These are phyloP conservation scores for Rhytidiadelphus loreus DNA, from an alignment of 225 moss, liverwort and hornwort species.

Conservation along the genomic window DNA sequence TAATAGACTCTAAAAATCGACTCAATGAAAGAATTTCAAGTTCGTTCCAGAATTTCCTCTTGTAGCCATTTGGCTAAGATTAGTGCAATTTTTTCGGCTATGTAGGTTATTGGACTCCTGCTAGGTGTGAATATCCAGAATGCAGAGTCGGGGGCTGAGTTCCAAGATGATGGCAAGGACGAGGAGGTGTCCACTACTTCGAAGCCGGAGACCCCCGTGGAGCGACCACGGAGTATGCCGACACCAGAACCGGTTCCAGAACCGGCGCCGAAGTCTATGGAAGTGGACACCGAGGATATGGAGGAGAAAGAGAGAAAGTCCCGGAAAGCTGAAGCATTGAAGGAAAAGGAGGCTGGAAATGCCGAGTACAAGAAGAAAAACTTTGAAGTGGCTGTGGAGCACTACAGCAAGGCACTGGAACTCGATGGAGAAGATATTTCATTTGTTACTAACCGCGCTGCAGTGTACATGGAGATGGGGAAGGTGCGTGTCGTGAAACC, in stretches of 20 bases:
- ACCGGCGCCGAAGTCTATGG: constrained; percentile 63
- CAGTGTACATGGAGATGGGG: constrained; percentile 91
- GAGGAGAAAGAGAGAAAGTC: constrained; percentile 45
- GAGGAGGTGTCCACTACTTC: constrained; percentile 13
- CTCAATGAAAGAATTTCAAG: no score
- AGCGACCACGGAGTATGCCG: constrained; percentile 24
- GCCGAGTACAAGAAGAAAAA: constrained; percentile 87
- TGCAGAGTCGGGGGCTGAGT: constrained; percentile 39
- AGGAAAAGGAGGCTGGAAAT: constrained; percentile 92
- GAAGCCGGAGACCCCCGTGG: neutral
- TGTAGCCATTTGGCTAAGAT: neutral
- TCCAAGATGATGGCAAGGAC: constrained; percentile 26
- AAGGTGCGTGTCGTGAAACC: constrained; percentile 36
- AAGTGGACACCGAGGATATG: constrained; percentile 44
- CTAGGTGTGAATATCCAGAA: constrained; percentile 86
- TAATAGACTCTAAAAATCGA: no score
- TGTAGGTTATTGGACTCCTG: constrained; percentile 62
- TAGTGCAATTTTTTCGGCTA: neutral
- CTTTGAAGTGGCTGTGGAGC: constrained; percentile 71
- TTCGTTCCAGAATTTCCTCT: neutral
- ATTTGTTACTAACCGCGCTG: constrained; percentile 82
- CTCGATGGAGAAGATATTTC: constrained; percentile 88
- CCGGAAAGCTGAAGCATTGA: constrained; percentile 57
- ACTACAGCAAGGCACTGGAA: constrained; percentile 79
- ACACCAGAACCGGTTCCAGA: constrained; percentile 26